Evolutionary conservation across 352 stramenopile species (phyloP), one percentile per base, ranked within the genome.

Genomic region (Globisporangium emineosum): DNA sequence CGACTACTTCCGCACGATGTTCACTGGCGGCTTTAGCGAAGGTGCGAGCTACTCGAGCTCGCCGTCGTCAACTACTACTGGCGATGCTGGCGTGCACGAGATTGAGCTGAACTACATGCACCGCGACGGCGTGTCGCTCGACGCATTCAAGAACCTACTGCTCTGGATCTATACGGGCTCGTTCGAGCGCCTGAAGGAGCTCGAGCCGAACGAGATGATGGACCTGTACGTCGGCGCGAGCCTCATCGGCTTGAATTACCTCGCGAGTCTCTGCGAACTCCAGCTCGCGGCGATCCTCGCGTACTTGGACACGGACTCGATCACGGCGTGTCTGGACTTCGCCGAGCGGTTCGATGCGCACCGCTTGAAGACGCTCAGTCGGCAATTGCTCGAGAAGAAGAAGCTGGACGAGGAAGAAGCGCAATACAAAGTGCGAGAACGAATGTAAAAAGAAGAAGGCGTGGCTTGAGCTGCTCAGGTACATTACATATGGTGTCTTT

Each of bases 1-100:
- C n/a, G 71, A 86, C 19, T 94, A 94, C 69, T 94, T 92, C 66
- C 81, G 78, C 40, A 86, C 78, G 8, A 91, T 94, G 83, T 90
- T 94, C 57, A 80, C 81, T 4, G 85, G 83, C n/a, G 79, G 85
- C 17, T 94, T 94, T 49, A 85, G 81, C 42, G 83, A 94, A 77
- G 81, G 78, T n/a, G 67, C 70, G 10, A 57, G 57, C 5, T 57
- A 60, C 6, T 60, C 54, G 13, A 60, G 69, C 43, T 55, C 54
- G 8, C 12, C 40, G 25, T 45, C 0, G 50, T 32, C 15, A 60
- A 35, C 6, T 57, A 29, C 17, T 47, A 5, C 40, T 47, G 40
- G 15, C 7, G 17, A 0, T 45, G 37, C 13, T n/a, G 40, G 17
- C 19, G 21, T 79, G n/a, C 83, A 87, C 45, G 77, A 84, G 53